Evolutionary conservation across 148 eudicot species (phyloP).

Genomic region (Simmondsia chinensis): DNA sequence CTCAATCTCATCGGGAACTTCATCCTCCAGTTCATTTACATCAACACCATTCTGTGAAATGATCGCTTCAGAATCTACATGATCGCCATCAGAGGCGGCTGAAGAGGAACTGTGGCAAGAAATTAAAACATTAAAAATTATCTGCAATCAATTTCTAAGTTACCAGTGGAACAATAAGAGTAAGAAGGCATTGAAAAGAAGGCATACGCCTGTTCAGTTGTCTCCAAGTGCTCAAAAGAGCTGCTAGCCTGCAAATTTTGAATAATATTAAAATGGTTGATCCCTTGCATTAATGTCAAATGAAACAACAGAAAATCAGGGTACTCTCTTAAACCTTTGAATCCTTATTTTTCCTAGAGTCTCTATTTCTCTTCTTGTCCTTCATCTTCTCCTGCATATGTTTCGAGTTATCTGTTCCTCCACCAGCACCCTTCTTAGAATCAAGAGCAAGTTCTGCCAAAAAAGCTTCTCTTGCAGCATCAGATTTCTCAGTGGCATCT

Average conservation of each 20-base stretch:
- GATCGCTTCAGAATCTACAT: conserved; percentile 28
- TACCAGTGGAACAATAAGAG: not conserved
- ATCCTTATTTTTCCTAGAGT: conserved; percentile 59
- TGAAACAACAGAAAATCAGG: conserved; percentile 1
- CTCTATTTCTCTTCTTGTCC: conserved; percentile 77
- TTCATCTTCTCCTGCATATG: conserved; percentile 56
- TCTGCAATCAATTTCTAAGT: conserved; percentile 1
- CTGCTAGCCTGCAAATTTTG: conserved; percentile 41
- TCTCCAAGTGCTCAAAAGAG: conserved; percentile 34
- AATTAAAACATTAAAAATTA: conserved; percentile 10
- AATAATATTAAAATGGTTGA: conserved; percentile 8
- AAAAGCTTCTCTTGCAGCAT: conserved; percentile 97
- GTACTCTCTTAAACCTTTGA: conserved; percentile 74
- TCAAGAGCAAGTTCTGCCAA: conserved; percentile 95
- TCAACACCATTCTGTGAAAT: conserved; percentile 25
- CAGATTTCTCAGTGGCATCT: conserved; percentile 95
- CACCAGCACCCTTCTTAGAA: conserved; percentile 45
- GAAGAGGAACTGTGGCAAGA: conserved; percentile 41
- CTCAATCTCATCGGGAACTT: conserved; percentile 43
- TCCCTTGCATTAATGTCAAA: not conserved
- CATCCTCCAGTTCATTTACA: conserved; percentile 49
- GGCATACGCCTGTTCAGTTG: conserved; percentile 38
- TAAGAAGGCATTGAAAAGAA: not conserved
- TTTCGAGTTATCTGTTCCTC: conserved; percentile 45
- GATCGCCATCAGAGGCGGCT: conserved; percentile 30